Evolutionary conservation across 1,284 basidiomycete species (phyloP).

Genomic region (Xerocomus nothofagi): DNA sequence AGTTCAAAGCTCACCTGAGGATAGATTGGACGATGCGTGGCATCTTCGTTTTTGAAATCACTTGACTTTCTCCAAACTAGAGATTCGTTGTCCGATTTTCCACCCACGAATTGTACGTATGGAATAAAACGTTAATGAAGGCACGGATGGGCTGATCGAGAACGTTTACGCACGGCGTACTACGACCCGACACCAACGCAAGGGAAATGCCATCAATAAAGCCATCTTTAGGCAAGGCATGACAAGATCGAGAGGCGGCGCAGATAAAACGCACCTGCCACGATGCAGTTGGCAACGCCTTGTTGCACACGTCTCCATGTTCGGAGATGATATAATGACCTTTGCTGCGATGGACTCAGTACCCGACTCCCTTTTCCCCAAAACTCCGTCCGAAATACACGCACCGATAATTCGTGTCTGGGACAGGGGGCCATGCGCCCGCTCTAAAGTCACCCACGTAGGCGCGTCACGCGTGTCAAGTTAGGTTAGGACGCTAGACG

Average conservation of each 20-base stretch:
- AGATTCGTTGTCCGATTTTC: conserved; percentile 17
- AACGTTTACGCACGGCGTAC: conserved; percentile 60
- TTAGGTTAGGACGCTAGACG: too few species aligned
- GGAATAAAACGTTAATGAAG: conserved; percentile 14
- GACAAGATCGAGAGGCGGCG: conserved; percentile 4
- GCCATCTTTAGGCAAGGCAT: conserved; percentile 2
- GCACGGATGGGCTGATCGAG: neutral
- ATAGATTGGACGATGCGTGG: conserved; percentile 74
- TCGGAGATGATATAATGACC: conserved; percentile 81
- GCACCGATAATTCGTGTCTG: conserved; percentile 78
- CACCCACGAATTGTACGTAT: too few species aligned
- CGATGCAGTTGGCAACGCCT: conserved; percentile 57
- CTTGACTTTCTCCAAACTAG: conserved; percentile 78
- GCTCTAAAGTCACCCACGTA: conserved; percentile 43
- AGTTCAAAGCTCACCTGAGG: conserved; percentile 52
- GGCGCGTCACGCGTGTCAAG: conserved; percentile 1
- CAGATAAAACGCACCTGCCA: conserved; percentile 58
- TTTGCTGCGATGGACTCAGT: conserved; percentile 47
- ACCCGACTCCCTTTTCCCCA: neutral
- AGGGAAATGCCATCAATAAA: conserved; percentile 14
- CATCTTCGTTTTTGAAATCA: conserved; percentile 65
- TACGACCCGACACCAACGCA: conserved; percentile 26
- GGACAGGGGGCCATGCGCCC: conserved; percentile 78
- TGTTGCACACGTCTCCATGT: conserved; percentile 72
- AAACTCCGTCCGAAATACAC: conserved; percentile 7